Conservation (phyloP, 371 early-diverging fungal species). For the Nematocida sp. region DNA sequence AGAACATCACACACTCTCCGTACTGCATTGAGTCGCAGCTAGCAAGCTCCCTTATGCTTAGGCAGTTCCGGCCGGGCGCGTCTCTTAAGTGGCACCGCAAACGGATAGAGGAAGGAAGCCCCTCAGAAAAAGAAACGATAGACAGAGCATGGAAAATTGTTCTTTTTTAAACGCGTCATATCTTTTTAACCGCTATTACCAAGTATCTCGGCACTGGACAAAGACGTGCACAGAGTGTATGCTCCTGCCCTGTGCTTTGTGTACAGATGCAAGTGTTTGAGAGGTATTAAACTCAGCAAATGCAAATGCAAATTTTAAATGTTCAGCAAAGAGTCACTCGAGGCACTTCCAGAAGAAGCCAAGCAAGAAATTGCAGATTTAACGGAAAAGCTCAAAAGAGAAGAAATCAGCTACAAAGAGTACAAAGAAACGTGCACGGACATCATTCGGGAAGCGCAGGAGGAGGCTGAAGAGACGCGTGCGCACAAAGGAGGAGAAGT, state of each 20-base stretch:
- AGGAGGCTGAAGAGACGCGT: neutral
- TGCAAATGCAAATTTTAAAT: too few relatives aligned
- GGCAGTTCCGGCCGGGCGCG: slow-evolving; percentile 54
- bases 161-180: neutral
- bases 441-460: slow-evolving; percentile 7
- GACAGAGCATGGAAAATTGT: slow-evolving; percentile 25
- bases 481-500: neutral
- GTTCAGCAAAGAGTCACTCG: slow-evolving; percentile 58
- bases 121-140: slow-evolving; percentile 11
- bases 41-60: slow-evolving; percentile 52
- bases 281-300: too few relatives aligned
- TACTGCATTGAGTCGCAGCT: slow-evolving; percentile 38
- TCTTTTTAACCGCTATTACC: neutral
- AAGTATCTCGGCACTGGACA: too few relatives aligned
- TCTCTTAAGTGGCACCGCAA: slow-evolving; percentile 51
- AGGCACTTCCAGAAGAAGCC: slow-evolving; percentile 50
- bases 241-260: too few relatives aligned
- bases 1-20: slow-evolving; percentile 18
- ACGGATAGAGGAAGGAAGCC: slow-evolving; percentile 24
- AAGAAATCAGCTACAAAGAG: slow-evolving; percentile 5
- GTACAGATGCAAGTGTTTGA: neutral
- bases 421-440: slow-evolving; percentile 40
- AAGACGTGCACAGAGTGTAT: too few relatives aligned
- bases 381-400: slow-evolving; percentile 41
- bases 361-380: slow-evolving; percentile 51